Evolutionary conservation across 768 basidiomycete species (phyloP), one percentile per base, ranked within the genome.

Genomic region (Leccinum imitatum): DNA sequence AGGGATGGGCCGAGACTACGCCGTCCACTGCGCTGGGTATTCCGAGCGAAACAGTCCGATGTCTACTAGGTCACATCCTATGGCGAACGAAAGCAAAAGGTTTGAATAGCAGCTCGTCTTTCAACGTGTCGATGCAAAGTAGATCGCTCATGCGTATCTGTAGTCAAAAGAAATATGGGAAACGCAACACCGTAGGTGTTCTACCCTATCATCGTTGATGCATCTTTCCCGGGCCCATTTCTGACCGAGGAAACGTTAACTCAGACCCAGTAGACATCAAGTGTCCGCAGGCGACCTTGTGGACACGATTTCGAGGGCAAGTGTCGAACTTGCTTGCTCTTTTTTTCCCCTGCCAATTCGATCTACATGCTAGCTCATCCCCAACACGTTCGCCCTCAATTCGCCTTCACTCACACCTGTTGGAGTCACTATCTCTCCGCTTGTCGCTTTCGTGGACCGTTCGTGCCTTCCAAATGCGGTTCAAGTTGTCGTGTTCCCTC

Each of bases 21-120:
- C 80, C 83, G 2, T 82, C 82, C 3, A 59, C 72, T 14, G 78
- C 80, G 9, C 61, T 80, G 5, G 62, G 80, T 4, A 66, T 88
- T 17, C 92, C 94, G 0, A 86, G 81, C 33, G 94, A 96, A 59
- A 90, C 89, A 1, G 80, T 96, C 10, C 76, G 95, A 54, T 89
- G 87, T 63, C 75, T 98, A 14, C 23, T 25, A 25, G 93, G 84
- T 0, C 82, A 93, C 44, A 79, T 95, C 17, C 66, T 93, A 30
- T 91, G 88, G 88, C 76, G 67, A 27, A 82, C 79, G 56, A 80
- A 82, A 69, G 84, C 82, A 60, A 75, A 81, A 41, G 86, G 88
- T 3, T 69, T 71, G 10, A 73, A 76, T 15, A 84, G 82, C 65
- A 44, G 35, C 39, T 21, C 39, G 10, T 60, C 33, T 41, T 37